Percentiles rank a stretch among this genome's conserved stretches.
Evolutionary conservation across 108 stramenopile species (phyloP).

Genomic region (Poteriospumella lacustris): DNA sequence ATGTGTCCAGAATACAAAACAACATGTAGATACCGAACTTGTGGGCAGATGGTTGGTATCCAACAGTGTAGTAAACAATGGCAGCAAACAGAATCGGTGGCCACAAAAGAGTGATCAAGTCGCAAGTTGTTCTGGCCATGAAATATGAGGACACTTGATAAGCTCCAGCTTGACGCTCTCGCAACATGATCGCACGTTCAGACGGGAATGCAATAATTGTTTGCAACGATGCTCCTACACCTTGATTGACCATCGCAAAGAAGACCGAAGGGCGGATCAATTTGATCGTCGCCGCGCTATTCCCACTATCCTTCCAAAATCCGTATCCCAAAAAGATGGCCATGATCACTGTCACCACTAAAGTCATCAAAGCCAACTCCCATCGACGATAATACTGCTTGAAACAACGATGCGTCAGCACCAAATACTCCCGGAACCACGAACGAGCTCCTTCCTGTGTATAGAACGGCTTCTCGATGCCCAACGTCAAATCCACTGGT

Average conservation of each 20-base stretch:
- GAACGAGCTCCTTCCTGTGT: not conserved
- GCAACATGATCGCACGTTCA: constrained; percentile 49
- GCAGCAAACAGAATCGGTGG: constrained; percentile 40
- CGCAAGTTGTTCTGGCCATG: constrained; percentile 47
- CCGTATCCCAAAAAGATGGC: not conserved
- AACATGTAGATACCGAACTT: constrained; percentile 12
- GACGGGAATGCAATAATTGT: constrained; percentile 39
- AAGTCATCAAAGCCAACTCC: not conserved
- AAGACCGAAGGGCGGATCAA: not conserved
- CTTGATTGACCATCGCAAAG: constrained; percentile 1
- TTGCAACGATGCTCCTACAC: not conserved
- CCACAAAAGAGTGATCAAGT: constrained; percentile 31
- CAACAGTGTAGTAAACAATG: constrained; percentile 45
- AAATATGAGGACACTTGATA: constrained; percentile 48
- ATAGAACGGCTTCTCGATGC: not conserved
- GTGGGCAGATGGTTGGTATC: not conserved
- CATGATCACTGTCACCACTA: constrained; percentile 11
- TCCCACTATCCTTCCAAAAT: constrained; percentile 12
- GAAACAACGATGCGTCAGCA: not conserved
- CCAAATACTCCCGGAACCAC: not conserved
- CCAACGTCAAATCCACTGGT: not conserved
- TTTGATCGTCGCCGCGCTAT: not conserved
- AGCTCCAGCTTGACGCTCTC: constrained; percentile 46
- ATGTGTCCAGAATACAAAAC: constrained; percentile 8
- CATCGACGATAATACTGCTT: constrained; percentile 1